Evolutionary conservation across 2,329 filamentous ascomycete species (phyloP).

Genomic region (Cylindrodendrum hubeiense): DNA sequence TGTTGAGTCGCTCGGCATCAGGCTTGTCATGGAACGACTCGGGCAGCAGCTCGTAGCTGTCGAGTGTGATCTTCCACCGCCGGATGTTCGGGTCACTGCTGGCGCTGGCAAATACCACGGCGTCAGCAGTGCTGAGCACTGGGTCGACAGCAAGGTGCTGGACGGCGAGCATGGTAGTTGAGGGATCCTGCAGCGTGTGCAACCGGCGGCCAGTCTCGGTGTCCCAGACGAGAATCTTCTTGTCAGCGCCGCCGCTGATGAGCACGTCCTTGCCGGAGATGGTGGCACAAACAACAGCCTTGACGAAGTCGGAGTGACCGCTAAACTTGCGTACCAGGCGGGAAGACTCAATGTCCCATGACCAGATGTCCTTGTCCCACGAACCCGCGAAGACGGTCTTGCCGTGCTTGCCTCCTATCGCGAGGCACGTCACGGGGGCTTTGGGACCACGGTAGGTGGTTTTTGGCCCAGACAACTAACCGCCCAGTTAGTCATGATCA

Average conservation of each 20-base stretch:
- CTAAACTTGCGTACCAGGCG: constrained; percentile 70
- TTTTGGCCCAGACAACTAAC: constrained; percentile 49
- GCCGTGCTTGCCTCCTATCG: constrained; percentile 69
- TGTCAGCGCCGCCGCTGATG: constrained; percentile 82
- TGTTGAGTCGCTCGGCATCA: constrained; percentile 61
- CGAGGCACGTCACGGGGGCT: constrained; percentile 83
- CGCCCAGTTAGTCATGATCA: constrained; percentile 20
- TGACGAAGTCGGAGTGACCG: constrained; percentile 93
- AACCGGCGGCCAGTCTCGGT: constrained; percentile 74
- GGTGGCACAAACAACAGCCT: constrained; percentile 75
- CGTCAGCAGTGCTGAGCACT: constrained; percentile 61
- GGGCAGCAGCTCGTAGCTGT: constrained; percentile 66
- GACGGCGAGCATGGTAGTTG: constrained; percentile 78
- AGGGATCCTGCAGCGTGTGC: constrained; percentile 82
- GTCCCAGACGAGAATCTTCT: constrained; percentile 88
- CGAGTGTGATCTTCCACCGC: constrained; percentile 75
- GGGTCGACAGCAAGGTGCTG: constrained; percentile 85
- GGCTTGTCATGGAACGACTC: constrained; percentile 58
- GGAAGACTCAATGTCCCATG: constrained; percentile 76
- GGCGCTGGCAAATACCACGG: constrained; percentile 78
- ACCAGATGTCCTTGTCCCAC: constrained; percentile 95
- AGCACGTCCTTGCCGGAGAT: constrained; percentile 73
- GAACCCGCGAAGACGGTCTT: constrained; percentile 84
- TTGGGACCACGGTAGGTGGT: constrained; percentile 77
- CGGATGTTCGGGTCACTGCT: constrained; percentile 86